Conservation (phyloP, 108 stramenopile genomes). For the Stephanodiscus triporus region DNA sequence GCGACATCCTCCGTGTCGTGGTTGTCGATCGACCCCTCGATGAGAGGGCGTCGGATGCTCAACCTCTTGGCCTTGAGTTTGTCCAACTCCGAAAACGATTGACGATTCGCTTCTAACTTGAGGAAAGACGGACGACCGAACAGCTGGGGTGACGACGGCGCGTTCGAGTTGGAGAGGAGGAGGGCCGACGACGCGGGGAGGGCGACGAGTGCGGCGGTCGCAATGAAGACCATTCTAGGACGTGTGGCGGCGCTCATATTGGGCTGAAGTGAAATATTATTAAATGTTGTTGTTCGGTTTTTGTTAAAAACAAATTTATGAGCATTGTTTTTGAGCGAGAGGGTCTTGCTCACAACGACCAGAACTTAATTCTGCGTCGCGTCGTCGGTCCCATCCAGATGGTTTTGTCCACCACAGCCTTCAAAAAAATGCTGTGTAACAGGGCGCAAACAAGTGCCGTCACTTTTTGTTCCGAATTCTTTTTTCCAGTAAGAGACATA, state of each 20-base stretch:
- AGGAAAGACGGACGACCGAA: slow-evolving; percentile 9
- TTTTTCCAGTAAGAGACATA: too few relatives aligned
- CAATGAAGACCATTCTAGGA: neutral
- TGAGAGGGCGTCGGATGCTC: neutral
- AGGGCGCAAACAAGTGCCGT: too few relatives aligned
- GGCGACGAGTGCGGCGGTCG: slow-evolving; percentile 1
- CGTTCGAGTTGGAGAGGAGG: neutral
- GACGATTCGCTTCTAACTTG: slow-evolving; percentile 3
- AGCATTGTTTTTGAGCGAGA: too few relatives aligned
- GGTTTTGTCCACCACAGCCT: too few relatives aligned
- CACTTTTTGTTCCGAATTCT: too few relatives aligned
- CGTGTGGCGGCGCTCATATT: neutral
- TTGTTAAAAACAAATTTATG: too few relatives aligned
- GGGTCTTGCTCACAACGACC: too few relatives aligned
- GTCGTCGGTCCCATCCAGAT: too few relatives aligned
- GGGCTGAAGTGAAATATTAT: too few relatives aligned
- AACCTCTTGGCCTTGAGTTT: slow-evolving; percentile 14
- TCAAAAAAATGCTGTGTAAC: too few relatives aligned
- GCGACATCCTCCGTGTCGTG: neutral
- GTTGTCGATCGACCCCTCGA: neutral
- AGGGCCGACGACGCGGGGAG: neutral
- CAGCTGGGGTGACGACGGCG: neutral
- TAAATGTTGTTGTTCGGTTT: too few relatives aligned
- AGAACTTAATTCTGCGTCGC: too few relatives aligned
- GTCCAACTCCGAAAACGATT: neutral